phyloP scores from a whole-genome alignment of 192 early-diverging fungal genomes.

The Cetraspora pellucida region DNA sequence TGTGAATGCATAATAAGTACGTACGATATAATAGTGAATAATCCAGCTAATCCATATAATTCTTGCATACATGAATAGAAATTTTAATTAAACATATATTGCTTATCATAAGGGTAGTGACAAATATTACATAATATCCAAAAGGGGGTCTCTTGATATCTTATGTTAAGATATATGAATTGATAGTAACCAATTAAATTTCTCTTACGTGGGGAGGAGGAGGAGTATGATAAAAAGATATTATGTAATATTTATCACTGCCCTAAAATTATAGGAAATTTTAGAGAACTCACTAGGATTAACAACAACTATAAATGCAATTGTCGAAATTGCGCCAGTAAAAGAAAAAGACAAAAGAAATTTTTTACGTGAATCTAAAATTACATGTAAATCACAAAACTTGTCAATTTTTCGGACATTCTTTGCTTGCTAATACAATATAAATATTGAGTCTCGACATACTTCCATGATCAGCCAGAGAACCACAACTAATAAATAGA shows the following conservation, averaged over 20 bases:
- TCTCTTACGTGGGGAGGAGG: too few relatives aligned
- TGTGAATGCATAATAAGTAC: background rate
- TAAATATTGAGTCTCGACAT: slow-evolving; percentile 2
- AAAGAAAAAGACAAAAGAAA: slow-evolving; percentile 46
- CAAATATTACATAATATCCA: too few relatives aligned
- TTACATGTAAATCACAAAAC: background rate
- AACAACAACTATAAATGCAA: slow-evolving; percentile 36
- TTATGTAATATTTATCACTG: too few relatives aligned
- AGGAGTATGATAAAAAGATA: too few relatives aligned
- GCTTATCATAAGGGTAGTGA: background rate
- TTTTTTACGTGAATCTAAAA: slow-evolving; percentile 45
- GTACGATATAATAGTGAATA: background rate
- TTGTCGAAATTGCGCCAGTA: slow-evolving; percentile 44
- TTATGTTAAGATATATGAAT: too few relatives aligned
- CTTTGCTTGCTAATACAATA: background rate
- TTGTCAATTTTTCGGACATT: too few relatives aligned
- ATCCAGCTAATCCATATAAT: slow-evolving; percentile 17
- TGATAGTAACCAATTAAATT: too few relatives aligned
- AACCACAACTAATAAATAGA: slow-evolving; percentile 48
- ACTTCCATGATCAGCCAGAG: slow-evolving; percentile 53
- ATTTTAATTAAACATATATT: background rate
- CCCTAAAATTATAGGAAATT: background rate
- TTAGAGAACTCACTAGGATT: slow-evolving; percentile 31
- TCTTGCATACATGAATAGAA: background rate
- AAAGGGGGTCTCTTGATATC: too few relatives aligned